phyloP scores from a whole-genome alignment of 1,139 yeast species.

The Taphrina sp. region DNA sequence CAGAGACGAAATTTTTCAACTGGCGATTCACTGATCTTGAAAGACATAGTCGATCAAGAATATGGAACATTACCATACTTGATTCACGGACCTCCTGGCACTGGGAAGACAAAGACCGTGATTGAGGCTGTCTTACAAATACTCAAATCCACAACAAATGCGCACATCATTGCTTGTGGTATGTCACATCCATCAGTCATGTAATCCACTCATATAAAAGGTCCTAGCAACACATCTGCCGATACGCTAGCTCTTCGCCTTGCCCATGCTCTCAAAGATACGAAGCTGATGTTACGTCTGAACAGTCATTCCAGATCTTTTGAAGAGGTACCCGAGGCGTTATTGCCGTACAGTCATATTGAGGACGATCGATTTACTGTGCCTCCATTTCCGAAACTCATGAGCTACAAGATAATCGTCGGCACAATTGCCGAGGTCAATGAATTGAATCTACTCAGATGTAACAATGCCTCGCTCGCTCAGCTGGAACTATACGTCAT shows the following conservation, averaged over 20 bases:
- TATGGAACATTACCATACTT: slow-evolving; percentile 36
- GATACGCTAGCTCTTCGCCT: slow-evolving; percentile 38
- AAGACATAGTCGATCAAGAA: slow-evolving; percentile 32
- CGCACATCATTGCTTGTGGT: slow-evolving; percentile 26
- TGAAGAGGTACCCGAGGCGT: slow-evolving; percentile 36
- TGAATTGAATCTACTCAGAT: slow-evolving; percentile 33
- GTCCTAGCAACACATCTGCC: slow-evolving; percentile 38
- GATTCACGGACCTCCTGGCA: slow-evolving; percentile 38
- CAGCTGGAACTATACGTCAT: slow-evolving; percentile 29
- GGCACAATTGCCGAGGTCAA: slow-evolving; percentile 36
- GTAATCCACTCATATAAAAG: neutral
- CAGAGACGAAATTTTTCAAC: neutral
- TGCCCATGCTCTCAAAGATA: slow-evolving; percentile 22
- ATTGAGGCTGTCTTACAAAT: slow-evolving; percentile 35
- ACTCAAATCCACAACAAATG: slow-evolving; percentile 30
- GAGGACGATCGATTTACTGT: slow-evolving; percentile 34
- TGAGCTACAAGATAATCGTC: slow-evolving; percentile 35
- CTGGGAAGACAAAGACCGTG: slow-evolving; percentile 38
- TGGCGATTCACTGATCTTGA: neutral
- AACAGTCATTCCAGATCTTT: slow-evolving; percentile 34
- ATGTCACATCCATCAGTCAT: slow-evolving; percentile 23
- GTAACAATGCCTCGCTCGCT: slow-evolving; percentile 34
- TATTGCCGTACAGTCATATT: slow-evolving; percentile 35
- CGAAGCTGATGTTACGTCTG: slow-evolving; percentile 35
- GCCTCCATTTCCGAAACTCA: slow-evolving; percentile 33